phyloP scores from a whole-genome alignment of 164 flowering plant species.

The Dillenia suffruticosa region DNA sequence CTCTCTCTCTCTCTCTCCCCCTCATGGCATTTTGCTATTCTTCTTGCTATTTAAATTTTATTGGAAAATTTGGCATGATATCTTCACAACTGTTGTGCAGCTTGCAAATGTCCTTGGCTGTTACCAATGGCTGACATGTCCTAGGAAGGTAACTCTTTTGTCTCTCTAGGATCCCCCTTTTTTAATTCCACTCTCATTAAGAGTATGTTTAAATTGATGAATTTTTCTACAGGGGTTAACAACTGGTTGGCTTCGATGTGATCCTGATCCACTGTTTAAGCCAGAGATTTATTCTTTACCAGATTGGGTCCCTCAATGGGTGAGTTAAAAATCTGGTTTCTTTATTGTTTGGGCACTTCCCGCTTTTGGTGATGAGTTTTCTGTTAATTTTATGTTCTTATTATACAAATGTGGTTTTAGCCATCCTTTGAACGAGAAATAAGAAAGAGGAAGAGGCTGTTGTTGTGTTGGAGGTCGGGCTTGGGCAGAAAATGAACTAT shows the following conservation, averaged over 20 bases:
- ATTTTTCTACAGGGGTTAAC: constrained; percentile 68
- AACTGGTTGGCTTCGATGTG: constrained; percentile 98
- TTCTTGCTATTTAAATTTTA: too few species aligned
- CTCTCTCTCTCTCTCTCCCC: too few species aligned
- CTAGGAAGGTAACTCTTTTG: constrained; percentile 63
- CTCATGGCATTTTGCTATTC: too few species aligned
- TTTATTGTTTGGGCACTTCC: neutral
- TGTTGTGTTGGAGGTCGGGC: too few species aligned
- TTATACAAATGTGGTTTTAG: too few species aligned
- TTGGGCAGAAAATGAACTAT: too few species aligned
- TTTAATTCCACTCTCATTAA: neutral
- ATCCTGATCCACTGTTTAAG: constrained; percentile 85
- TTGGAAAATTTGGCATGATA: too few species aligned
- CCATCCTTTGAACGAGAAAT: too few species aligned
- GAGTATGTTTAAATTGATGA: neutral
- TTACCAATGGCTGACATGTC: constrained; percentile 92
- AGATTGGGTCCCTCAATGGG: constrained; percentile 75
- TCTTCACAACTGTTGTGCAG: constrained; percentile 37
- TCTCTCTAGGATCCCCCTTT: neutral
- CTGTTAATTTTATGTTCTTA: too few species aligned
- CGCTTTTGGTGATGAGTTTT: too few species aligned
- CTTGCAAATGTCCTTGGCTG: constrained; percentile 83
- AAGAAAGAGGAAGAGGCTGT: too few species aligned
- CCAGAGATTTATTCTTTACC: constrained; percentile 56
- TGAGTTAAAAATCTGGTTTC: constrained; percentile 22